Evolutionary conservation across 306 rosid species (phyloP), one percentile per base, ranked within the genome.

Genomic region (Crataegus laevigata): DNA sequence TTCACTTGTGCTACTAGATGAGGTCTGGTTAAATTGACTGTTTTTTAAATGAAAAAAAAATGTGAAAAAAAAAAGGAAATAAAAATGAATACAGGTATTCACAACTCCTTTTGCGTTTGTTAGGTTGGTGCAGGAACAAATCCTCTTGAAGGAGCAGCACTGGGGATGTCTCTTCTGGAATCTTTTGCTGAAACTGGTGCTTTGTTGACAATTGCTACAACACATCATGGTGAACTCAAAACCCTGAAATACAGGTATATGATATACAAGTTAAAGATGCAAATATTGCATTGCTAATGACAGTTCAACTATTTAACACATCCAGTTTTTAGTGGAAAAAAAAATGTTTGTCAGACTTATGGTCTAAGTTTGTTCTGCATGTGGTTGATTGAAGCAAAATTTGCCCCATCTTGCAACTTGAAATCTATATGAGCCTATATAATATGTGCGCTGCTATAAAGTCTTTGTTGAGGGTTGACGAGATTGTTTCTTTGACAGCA

Each of bases 51-150:
- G 40, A 9, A 40, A 40, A 40, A 30, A 40, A 40, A 24, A 66
- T 8, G 14, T 42, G 15, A 22, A 8, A 42, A 43, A 58, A 5
- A 1, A 42, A 65, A 71, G 62, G 54, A 15, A 45, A 71, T 25
- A 72, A 66, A 51, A 40, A 72, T 22, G 21, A 71, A 25, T 73
- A 50, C 10, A 29, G 45, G n/a, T 18, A 68, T 14, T 76, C 24
- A 13, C 30, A 77, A 42, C 22, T 66, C 25, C 62, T 79, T 72
- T 72, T 83, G 71, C 73, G 51, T 82, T 76, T 84, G 32, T 81
- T 82, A 94, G 98, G 98, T 94, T 82, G 98, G 97, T 68, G 93
- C 96, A 69, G 98, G 98, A 80, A 94, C 97, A 77, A 94, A 94
- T 78, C 98, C 98, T 55, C 88, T 91, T 60, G 98, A 91, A 87